Percentiles rank a stretch among this genome's conserved stretches.
Evolutionary conservation across 2,329 filamentous ascomycete genomes (phyloP).

Genomic region (Exutisphaerella laricina): DNA sequence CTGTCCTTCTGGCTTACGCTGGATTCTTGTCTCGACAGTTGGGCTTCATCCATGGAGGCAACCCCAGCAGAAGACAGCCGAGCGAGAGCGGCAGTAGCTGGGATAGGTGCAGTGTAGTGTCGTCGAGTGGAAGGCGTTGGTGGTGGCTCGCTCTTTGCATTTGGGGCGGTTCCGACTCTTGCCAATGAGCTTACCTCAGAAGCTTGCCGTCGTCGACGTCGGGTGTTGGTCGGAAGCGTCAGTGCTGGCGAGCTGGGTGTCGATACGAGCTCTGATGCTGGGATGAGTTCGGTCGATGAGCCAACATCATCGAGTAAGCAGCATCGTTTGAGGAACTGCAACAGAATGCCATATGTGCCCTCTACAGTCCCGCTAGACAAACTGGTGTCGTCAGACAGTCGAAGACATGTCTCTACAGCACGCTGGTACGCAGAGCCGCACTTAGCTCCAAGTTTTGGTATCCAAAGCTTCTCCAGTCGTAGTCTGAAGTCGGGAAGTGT

Average conservation of each 20-base stretch:
- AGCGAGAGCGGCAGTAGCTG: conserved; percentile 3
- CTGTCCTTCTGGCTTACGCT: conserved; percentile 5
- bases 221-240: conserved; percentile 6
- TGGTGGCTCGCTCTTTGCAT: conserved; percentile 8
- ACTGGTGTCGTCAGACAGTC: conserved; percentile 53
- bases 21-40: conserved; percentile 3
- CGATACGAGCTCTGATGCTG: conserved; percentile 21
- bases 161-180: conserved; percentile 20
- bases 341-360: conserved; percentile 27
- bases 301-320: conserved; percentile 33
- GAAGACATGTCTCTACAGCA: conserved; percentile 66
- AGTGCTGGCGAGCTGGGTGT: conserved; percentile 14
- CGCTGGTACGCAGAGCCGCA: conserved; percentile 72
- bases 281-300: conserved; percentile 21
- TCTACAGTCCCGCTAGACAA: conserved; percentile 24
- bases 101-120: conserved; percentile 3
- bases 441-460: conserved; percentile 59
- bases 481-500: conserved; percentile 57
- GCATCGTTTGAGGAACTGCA: conserved; percentile 32
- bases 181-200: conserved; percentile 18
- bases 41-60: neutral
- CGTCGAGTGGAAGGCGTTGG: conserved; percentile 4
- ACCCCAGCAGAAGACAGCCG: neutral
- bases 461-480: conserved; percentile 57
- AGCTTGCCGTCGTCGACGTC: conserved; percentile 7